phyloP scores from a whole-genome alignment of 495 filamentous ascomycete genomes.

The Neohortaea acidophila region DNA sequence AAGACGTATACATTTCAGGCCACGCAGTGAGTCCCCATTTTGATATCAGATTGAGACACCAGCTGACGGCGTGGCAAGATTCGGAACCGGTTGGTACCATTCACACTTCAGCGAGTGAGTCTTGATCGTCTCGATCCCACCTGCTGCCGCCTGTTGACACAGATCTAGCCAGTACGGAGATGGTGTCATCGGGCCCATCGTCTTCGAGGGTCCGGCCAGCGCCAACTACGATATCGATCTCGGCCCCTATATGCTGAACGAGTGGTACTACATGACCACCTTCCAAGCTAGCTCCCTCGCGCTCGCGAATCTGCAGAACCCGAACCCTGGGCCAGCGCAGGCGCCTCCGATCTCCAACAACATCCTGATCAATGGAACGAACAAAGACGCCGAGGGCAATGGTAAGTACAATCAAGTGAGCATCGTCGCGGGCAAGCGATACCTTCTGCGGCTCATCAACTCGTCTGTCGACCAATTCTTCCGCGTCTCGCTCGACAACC shows the following conservation, averaged over 20 bases:
- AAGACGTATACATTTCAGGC: conserved; percentile 26
- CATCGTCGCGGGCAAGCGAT: conserved; percentile 24
- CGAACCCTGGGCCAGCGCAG: too few species aligned
- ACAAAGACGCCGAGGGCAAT: conserved; percentile 18
- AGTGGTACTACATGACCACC: conserved; percentile 27
- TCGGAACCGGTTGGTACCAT: conserved; percentile 29
- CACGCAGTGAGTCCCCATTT: conserved; percentile 18
- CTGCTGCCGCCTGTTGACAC: not conserved
- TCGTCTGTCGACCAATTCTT: conserved; percentile 19
- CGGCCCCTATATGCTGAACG: conserved; percentile 21
- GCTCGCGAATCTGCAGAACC: conserved; percentile 6
- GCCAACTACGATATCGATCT: conserved; percentile 29
- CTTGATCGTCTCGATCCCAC: not conserved
- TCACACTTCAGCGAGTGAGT: conserved; percentile 5
- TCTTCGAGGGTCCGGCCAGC: conserved; percentile 26
- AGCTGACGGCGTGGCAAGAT: too few species aligned
- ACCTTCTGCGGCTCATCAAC: conserved; percentile 28
- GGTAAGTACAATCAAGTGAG: conserved; percentile 20
- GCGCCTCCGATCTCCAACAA: conserved; percentile 19
- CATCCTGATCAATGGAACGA: conserved; percentile 25
- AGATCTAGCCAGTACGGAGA: conserved; percentile 24
- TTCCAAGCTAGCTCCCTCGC: conserved; percentile 8
- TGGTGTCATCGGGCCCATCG: conserved; percentile 24
- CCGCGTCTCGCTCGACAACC: conserved; percentile 20
- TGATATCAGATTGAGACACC: too few species aligned